Conservation (phyloP, 2,329 filamentous ascomycete genomes). For the Dichotomopilus funicola region DNA sequence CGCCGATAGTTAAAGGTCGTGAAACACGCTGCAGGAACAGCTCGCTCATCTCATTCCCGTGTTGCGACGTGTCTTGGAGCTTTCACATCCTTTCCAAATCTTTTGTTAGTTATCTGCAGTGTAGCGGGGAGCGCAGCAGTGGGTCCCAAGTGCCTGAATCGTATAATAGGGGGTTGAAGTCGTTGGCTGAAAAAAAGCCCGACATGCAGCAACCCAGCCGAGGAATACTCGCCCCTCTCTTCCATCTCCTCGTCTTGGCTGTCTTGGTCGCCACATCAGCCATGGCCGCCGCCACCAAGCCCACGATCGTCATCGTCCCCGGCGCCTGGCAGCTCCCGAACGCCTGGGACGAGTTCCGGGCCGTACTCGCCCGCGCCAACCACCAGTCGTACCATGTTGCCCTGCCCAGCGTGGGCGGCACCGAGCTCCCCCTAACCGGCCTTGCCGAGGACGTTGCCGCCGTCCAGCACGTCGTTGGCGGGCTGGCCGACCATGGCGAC, state of each 20-base stretch:
- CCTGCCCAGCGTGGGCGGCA: constrained; percentile 4
- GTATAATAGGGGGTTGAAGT: neutral
- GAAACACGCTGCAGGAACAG: neutral
- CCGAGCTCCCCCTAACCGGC: constrained; percentile 3
- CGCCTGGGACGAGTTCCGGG: constrained; percentile 9
- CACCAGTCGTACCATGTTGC: neutral
- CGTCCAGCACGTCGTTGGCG: constrained; percentile 1
- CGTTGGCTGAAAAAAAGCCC: neutral
- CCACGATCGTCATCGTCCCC: constrained; percentile 6
- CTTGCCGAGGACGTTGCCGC: constrained; percentile 7
- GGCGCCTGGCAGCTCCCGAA: constrained; percentile 3
- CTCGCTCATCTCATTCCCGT: neutral
- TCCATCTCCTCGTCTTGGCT: neutral
- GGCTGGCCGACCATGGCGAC: constrained; percentile 30
- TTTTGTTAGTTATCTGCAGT: neutral
- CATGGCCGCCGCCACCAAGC: constrained; percentile 4
- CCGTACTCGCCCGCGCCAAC: neutral
- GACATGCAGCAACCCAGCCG: no score
- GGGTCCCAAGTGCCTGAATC: neutral
- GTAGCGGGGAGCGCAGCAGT: neutral
- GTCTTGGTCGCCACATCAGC: neutral
- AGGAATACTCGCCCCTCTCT: neutral
- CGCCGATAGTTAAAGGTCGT: neutral
- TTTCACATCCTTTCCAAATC: neutral
- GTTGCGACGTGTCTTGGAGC: neutral